Conservation (phyloP, 2,329 filamentous ascomycete species). For the Mariannaea sp. region DNA sequence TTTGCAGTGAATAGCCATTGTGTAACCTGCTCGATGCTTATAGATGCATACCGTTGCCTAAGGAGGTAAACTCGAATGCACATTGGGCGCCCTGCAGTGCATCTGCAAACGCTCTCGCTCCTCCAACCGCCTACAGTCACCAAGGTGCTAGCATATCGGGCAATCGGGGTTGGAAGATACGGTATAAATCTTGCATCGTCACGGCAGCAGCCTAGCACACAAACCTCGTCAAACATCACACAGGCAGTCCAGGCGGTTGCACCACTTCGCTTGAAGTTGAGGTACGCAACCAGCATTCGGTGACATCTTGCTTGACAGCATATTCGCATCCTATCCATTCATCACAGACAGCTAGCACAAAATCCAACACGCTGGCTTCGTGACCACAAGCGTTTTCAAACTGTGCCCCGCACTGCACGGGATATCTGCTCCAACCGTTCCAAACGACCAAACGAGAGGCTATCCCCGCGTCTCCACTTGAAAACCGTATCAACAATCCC, state of each 20-base stretch:
- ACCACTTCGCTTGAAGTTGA: background rate
- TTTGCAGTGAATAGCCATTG: background rate
- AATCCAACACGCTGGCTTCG: too few relatives aligned
- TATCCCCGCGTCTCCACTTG: background rate
- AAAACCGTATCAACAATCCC: background rate
- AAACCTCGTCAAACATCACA: background rate
- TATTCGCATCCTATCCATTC: too few relatives aligned
- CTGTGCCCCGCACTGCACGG: background rate
- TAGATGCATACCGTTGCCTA: background rate
- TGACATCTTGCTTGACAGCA: too few relatives aligned
- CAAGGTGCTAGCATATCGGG: background rate
- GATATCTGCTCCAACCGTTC: background rate
- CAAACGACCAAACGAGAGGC: too few relatives aligned
- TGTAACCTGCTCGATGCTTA: background rate
- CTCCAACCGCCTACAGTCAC: background rate
- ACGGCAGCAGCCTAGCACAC: too few relatives aligned
- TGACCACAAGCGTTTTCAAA: too few relatives aligned
- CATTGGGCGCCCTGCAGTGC: background rate
- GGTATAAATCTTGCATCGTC: background rate
- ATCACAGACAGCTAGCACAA: too few relatives aligned
- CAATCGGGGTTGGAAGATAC: background rate
- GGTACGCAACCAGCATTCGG: too few relatives aligned
- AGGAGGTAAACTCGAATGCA: background rate
- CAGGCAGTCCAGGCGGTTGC: background rate
- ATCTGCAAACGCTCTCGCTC: background rate